phyloP scores from a whole-genome alignment of 2,329 filamentous ascomycete genomes.

The Teratosphaeriaceae sp. region DNA sequence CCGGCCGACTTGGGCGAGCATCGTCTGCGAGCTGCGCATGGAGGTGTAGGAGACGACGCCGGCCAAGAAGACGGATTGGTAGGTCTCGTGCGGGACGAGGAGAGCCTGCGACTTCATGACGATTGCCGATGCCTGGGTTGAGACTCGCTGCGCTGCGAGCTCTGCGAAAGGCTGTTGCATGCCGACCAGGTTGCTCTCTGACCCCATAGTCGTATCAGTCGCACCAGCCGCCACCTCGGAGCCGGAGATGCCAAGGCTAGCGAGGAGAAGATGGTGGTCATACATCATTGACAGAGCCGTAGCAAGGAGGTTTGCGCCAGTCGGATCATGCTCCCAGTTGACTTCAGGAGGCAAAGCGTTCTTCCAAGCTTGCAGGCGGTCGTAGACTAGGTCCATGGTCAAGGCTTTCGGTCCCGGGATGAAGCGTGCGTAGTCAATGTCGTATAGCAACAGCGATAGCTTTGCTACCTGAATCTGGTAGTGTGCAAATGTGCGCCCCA shows the following conservation, averaged over 20 bases:
- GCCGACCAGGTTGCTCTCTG: background rate
- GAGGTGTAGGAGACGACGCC: slow-evolving; percentile 2
- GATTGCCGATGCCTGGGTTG: background rate
- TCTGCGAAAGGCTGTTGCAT: background rate
- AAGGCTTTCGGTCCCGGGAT: slow-evolving; percentile 7
- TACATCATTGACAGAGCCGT: slow-evolving; percentile 5
- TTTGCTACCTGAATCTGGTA: slow-evolving; percentile 16
- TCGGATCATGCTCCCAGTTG: background rate
- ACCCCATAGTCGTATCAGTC: background rate
- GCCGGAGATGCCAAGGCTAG: background rate
- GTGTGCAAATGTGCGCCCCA: slow-evolving; percentile 2
- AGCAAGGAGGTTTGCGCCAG: background rate
- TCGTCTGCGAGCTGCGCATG: background rate
- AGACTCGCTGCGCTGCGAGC: slow-evolving; percentile 1
- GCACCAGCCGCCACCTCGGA: background rate
- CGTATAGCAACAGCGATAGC: slow-evolving; percentile 14
- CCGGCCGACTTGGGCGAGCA: slow-evolving; percentile 1
- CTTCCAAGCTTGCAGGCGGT: slow-evolving; percentile 4
- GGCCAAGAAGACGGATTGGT: slow-evolving; percentile 1
- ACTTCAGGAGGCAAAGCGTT: slow-evolving; percentile 1
- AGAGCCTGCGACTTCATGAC: slow-evolving; percentile 1
- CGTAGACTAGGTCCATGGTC: slow-evolving; percentile 5
- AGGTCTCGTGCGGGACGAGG: slow-evolving; percentile 1
- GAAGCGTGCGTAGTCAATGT: slow-evolving; percentile 10
- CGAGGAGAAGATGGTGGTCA: slow-evolving; percentile 2